A percentile compares a stretch with the other conserved stretches of the same genome.
Conservation (phyloP, 208 protist genomes). For the Herpetomonas tarakana region DNA sequence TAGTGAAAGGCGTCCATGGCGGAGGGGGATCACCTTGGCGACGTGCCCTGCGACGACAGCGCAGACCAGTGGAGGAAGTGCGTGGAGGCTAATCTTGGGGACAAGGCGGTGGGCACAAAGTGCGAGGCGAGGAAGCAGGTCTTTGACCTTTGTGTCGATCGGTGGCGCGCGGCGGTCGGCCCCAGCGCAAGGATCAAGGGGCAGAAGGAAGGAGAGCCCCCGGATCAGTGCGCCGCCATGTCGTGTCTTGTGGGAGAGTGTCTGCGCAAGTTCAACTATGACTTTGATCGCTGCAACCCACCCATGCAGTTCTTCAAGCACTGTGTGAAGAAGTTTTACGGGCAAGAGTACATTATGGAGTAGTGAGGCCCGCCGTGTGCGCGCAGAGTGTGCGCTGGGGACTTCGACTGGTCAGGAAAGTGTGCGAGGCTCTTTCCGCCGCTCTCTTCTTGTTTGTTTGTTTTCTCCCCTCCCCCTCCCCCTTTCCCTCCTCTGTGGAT, state of each 20-base stretch:
- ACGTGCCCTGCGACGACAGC: slow-evolving; percentile 54
- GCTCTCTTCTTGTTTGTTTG: no score
- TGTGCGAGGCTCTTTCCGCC: no score
- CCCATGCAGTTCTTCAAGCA: slow-evolving; percentile 79
- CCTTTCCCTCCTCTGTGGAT: no score
- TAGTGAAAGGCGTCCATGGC: no score
- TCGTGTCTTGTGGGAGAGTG: slow-evolving; percentile 74
- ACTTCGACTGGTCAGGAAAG: no score
- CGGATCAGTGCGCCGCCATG: slow-evolving; percentile 68
- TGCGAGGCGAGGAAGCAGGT: slow-evolving; percentile 25
- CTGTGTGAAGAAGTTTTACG: slow-evolving; percentile 78
- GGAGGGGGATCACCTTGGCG: slow-evolving; percentile 12
- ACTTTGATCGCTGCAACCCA: slow-evolving; percentile 66
- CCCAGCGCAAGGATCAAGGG: slow-evolving; percentile 46
- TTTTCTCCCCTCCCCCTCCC: no score
- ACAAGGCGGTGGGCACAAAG: slow-evolving; percentile 19
- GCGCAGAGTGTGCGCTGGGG: not conserved
- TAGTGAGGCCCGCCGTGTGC: not conserved
- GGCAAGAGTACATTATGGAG: slow-evolving; percentile 53
- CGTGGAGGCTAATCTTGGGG: slow-evolving; percentile 48
- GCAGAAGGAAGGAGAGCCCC: slow-evolving; percentile 71
- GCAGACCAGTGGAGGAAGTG: slow-evolving; percentile 58
- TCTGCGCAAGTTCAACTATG: slow-evolving; percentile 66
- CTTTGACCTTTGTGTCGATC: slow-evolving; percentile 61
- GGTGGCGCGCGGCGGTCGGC: slow-evolving; percentile 49